Evolutionary conservation across 1,139 yeast genomes (phyloP).

Genomic region (Magnusiomyces magnusii): DNA sequence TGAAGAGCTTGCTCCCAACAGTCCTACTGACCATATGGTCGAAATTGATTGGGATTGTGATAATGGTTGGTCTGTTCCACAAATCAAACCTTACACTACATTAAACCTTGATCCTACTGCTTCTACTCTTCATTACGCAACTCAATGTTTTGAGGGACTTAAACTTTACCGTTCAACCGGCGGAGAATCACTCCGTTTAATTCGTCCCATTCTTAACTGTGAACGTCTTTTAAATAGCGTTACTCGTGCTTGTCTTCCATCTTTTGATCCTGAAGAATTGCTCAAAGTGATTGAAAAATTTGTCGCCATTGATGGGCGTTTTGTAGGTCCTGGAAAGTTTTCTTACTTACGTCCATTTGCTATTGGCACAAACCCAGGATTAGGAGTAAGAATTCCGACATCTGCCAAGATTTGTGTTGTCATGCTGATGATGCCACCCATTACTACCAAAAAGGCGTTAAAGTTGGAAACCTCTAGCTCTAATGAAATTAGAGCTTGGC

Average conservation of each 20-base stretch:
- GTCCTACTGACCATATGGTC: conserved; percentile 39
- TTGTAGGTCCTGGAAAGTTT: conserved; percentile 32
- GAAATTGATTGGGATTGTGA: conserved; percentile 36
- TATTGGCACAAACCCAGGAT: conserved; percentile 33
- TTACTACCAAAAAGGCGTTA: conserved; percentile 31
- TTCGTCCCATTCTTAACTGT: conserved; percentile 40
- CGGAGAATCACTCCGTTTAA: conserved; percentile 35
- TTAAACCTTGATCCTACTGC: conserved; percentile 30
- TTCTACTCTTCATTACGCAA: conserved; percentile 31
- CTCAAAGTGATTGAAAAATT: conserved; percentile 35
- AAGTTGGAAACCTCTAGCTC: conserved; percentile 34
- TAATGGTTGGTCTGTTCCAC: conserved; percentile 38
- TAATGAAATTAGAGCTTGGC: conserved; percentile 87
- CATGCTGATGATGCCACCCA: conserved; percentile 34
- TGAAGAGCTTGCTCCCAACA: conserved; percentile 17
- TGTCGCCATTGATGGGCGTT: conserved; percentile 34
- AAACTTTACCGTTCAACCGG: conserved; percentile 29
- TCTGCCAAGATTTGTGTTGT: conserved; percentile 36
- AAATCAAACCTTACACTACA: conserved; percentile 37
- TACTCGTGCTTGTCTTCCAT: conserved; percentile 37
- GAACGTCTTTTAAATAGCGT: conserved; percentile 38
- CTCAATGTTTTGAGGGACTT: conserved; percentile 34
- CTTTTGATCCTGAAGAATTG: conserved; percentile 37
- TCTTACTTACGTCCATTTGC: conserved; percentile 31
- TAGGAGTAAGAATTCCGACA: conserved; percentile 37